phyloP scores from a whole-genome alignment of 495 filamentous ascomycete species.

The Cryomyces antarcticus region DNA sequence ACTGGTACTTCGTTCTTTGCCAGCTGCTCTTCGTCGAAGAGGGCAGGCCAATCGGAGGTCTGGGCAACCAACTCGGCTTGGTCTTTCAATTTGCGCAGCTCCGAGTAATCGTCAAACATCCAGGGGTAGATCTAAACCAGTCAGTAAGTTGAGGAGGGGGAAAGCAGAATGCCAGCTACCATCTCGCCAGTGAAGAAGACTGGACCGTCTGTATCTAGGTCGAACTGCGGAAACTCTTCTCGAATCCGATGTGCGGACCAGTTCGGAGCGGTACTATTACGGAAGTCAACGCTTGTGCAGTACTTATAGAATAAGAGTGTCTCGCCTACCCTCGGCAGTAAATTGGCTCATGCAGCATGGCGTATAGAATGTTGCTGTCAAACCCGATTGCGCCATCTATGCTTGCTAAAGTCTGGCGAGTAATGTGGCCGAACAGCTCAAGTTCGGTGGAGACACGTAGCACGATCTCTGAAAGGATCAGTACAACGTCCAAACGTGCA shows the following conservation, averaged over 20 bases:
- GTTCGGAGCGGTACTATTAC: conserved; percentile 21
- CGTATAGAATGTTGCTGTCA: conserved; percentile 63
- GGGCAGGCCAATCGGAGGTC: conserved; percentile 42
- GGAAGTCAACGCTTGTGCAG: background rate
- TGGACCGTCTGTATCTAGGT: conserved; percentile 27
- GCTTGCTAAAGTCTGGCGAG: conserved; percentile 40
- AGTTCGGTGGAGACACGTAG: conserved; percentile 48
- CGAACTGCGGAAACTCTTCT: conserved; percentile 23
- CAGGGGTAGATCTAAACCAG: conserved; percentile 43
- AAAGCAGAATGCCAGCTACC: conserved; percentile 20
- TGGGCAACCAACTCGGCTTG: conserved; percentile 52
- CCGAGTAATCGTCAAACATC: conserved; percentile 58
- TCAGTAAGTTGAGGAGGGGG: background rate
- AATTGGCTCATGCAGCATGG: conserved; percentile 64
- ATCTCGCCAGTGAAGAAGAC: conserved; percentile 83
- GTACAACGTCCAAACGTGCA: background rate
- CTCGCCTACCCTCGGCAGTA: conserved; percentile 44
- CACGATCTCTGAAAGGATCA: conserved; percentile 34
- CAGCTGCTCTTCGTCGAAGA: conserved; percentile 59
- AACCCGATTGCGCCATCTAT: conserved; percentile 46
- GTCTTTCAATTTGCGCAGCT: conserved; percentile 40
- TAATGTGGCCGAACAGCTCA: conserved; percentile 48
- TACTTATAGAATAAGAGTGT: background rate
- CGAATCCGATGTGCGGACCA: conserved; percentile 43
- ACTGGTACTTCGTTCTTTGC: conserved; percentile 68